phyloP scores from a whole-genome alignment of 1,284 basidiomycete species.

The Phaffia rhodozyma region DNA sequence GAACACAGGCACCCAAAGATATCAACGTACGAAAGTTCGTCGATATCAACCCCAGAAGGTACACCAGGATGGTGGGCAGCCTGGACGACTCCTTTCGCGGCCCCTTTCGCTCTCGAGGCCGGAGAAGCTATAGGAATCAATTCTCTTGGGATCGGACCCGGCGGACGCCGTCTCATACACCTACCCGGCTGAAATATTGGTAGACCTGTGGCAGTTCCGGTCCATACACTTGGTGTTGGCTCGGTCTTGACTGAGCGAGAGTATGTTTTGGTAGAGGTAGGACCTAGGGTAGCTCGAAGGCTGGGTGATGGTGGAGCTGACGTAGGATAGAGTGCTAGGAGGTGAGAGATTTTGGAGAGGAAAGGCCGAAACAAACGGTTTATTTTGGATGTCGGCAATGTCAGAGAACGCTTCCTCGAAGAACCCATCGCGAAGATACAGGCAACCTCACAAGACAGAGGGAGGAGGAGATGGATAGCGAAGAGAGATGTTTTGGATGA shows the following conservation, averaged over 20 bases:
- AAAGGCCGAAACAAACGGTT: conserved; percentile 10
- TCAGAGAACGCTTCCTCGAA: no score
- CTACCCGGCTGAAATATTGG: conserved; percentile 1
- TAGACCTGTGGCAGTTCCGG: neutral
- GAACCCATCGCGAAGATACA: no score
- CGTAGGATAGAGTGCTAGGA: conserved; percentile 4
- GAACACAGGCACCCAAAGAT: no score
- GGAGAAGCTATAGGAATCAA: neutral
- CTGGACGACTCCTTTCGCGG: neutral
- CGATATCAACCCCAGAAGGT: no score
- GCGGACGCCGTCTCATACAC: neutral
- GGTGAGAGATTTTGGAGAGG: neutral
- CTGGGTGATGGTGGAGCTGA: neutral
- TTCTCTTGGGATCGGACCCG: conserved; percentile 8
- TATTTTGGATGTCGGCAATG: conserved; percentile 1
- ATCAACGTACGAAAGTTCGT: no score
- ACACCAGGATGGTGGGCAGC: neutral
- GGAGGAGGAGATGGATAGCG: no score
- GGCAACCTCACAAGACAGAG: no score
- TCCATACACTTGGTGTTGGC: neutral
- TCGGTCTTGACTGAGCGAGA: neutral
- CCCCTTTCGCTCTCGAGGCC: neutral
- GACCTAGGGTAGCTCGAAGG: neutral
- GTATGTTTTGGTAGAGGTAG: conserved; percentile 6
- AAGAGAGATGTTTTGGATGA: no score